Percentiles rank a stretch among this genome's conserved stretches.
Conservation (phyloP, 495 filamentous ascomycete genomes). For the Aspergillus baeticus region DNA sequence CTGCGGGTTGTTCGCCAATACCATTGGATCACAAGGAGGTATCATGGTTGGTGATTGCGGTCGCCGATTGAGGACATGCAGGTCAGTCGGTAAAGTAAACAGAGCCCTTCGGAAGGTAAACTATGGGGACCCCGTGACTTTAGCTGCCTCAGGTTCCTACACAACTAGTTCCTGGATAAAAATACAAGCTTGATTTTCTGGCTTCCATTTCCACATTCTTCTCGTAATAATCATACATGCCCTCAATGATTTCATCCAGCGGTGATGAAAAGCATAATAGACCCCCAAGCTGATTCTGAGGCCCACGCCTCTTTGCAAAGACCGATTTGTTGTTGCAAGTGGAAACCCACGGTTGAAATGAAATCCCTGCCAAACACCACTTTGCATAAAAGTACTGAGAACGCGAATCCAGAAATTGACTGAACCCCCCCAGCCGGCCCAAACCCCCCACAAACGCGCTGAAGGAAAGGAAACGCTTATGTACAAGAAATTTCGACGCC, state of each 20-base stretch:
- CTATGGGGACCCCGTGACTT: slow-evolving; percentile 3
- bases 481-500: slow-evolving; percentile 12
- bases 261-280: slow-evolving; percentile 5
- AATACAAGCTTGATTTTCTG: slow-evolving; percentile 18
- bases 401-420: slow-evolving; percentile 5
- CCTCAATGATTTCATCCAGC: slow-evolving; percentile 9
- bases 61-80: background rate
- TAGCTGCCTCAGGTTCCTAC: background rate
- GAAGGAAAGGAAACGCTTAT: slow-evolving; percentile 9
- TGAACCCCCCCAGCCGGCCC: background rate
- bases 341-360: background rate
- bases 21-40: slow-evolving; percentile 59
- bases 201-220: slow-evolving; percentile 42
- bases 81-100: background rate
- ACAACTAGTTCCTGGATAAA: background rate
- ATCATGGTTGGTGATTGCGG: slow-evolving; percentile 49
- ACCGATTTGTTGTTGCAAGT: background rate
- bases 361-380: slow-evolving; percentile 1
- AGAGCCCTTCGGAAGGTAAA: background rate
- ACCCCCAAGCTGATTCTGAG: slow-evolving; percentile 2
- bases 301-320: background rate
- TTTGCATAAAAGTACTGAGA: slow-evolving; percentile 3
- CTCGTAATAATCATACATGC: slow-evolving; percentile 47
- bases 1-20: slow-evolving; percentile 61
- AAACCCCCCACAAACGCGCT: slow-evolving; percentile 2